A percentile compares a stretch with the other conserved stretches of the same genome.
Conservation (phyloP, 768 basidiomycete species). For the Rhodotorula taiwanensis region DNA sequence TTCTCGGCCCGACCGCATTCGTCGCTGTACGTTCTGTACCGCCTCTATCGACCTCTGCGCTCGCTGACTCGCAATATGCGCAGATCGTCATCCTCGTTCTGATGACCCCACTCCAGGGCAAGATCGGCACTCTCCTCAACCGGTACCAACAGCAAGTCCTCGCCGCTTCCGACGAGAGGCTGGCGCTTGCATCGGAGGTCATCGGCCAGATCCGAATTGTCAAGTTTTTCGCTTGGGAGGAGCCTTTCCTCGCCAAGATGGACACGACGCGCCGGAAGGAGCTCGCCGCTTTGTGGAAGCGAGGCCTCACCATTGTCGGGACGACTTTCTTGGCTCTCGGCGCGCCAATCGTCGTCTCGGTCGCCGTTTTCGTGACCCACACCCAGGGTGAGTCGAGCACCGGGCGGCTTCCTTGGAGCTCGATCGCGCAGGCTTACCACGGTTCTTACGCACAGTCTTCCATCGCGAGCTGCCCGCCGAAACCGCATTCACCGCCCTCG, state of each 20-base stretch:
- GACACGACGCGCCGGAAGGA: conserved; percentile 43
- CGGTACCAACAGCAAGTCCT: conserved; percentile 42
- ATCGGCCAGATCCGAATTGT: conserved; percentile 47
- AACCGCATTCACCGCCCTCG: conserved; percentile 48
- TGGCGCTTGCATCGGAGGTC: conserved; percentile 48
- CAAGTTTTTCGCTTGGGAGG: conserved; percentile 48
- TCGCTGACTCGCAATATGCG: too few species aligned
- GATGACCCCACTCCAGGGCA: conserved; percentile 35
- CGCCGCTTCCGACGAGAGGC: conserved; percentile 46
- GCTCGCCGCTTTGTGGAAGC: conserved; percentile 41
- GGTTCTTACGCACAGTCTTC: conserved; percentile 33
- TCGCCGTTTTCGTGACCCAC: conserved; percentile 42
- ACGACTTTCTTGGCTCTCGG: conserved; percentile 42
- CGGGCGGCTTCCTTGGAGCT: too few species aligned
- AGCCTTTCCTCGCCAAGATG: conserved; percentile 46
- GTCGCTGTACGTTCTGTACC: conserved; percentile 22
- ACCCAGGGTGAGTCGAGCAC: conserved; percentile 33
- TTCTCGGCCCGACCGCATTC: conserved; percentile 38
- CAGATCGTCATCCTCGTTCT: conserved; percentile 35
- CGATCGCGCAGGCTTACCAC: too few species aligned
- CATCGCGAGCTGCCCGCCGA: conserved; percentile 45
- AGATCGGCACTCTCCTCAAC: conserved; percentile 33
- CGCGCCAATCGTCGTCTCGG: conserved; percentile 45
- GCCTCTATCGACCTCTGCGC: too few species aligned
- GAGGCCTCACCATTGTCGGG: conserved; percentile 24